Conservation (phyloP, 1,284 basidiomycete genomes). For the Retiboletus flavoniger region DNA sequence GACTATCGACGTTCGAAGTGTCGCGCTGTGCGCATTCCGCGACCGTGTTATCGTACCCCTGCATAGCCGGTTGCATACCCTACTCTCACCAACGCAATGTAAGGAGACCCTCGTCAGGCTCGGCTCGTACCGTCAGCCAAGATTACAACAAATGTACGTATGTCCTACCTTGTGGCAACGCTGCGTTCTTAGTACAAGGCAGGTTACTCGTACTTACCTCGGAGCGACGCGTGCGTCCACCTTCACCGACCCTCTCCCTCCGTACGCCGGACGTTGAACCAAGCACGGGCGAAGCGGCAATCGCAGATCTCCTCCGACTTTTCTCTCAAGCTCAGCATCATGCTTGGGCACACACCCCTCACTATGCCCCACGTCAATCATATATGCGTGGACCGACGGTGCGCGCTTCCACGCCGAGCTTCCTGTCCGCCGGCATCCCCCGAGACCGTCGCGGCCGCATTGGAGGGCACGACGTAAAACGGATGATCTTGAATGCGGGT, state of each 20-base stretch:
- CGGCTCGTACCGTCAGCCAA: slow-evolving; percentile 55
- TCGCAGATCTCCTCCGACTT: slow-evolving; percentile 59
- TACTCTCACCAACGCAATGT: slow-evolving; percentile 49
- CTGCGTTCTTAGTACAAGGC: slow-evolving; percentile 4
- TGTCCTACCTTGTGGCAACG: neutral
- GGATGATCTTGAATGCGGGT: slow-evolving; percentile 26
- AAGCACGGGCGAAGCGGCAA: slow-evolving; percentile 59
- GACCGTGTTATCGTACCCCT: slow-evolving; percentile 74
- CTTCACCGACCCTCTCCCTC: slow-evolving; percentile 30
- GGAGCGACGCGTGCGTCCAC: slow-evolving; percentile 31
- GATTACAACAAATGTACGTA: slow-evolving; percentile 71
- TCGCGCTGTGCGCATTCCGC: slow-evolving; percentile 78
- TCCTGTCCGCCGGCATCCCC: slow-evolving; percentile 67
- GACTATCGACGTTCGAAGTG: slow-evolving; percentile 75
- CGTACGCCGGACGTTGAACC: slow-evolving; percentile 38
- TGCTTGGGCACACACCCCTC: slow-evolving; percentile 38
- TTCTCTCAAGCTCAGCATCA: slow-evolving; percentile 36
- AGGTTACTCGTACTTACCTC: slow-evolving; percentile 79
- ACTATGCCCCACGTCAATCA: slow-evolving; percentile 23
- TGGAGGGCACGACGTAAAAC: slow-evolving; percentile 47
- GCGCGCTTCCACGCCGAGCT: slow-evolving; percentile 55
- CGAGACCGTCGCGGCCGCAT: slow-evolving; percentile 75
- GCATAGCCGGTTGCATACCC: slow-evolving; percentile 52
- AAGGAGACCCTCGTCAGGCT: slow-evolving; percentile 54
- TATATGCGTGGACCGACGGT: slow-evolving; percentile 33